Evolutionary conservation across 2,329 filamentous ascomycete species (phyloP), one percentile per base, ranked within the genome.

Genomic region (Claviceps pusilla): DNA sequence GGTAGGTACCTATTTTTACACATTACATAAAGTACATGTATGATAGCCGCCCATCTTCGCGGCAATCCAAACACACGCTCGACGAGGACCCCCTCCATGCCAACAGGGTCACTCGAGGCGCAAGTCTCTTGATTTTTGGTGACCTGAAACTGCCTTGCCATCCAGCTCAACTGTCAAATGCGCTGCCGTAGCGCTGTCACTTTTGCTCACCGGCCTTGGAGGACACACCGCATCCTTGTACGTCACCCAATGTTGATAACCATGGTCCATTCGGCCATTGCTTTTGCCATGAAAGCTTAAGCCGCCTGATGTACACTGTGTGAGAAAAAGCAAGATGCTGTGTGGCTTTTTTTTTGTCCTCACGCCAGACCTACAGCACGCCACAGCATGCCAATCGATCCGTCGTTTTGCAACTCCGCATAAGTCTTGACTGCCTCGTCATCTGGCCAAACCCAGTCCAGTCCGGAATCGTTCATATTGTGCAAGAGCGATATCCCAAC

Each of bases 381-480:
- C 35, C 57, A 57, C 54, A 70, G 56, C 37, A 59, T 59, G 39
- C 52, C 51, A 16, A 65, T 58, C 19, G 60, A 62, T 29, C 64
- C 62, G 5, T 63, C 58, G 29, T 59, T 51, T 29, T 63, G 58
- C 42, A 58, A 57, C 41, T 63, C 53, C 16, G 66, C 59, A 51
- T 69, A 75, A 4, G 61, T 60, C 48, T 63, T 57, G 16, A 73
- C 65, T 24, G 68, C 64, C 43, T 62, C 61, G 7, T 66, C 62
- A 41, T 67, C 64, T 1, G 74, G 73, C 73, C 73, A 75, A 43
- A 65, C 54, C 61, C 63, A 69, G 11, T 54, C 58, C 53, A 65
- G 48, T 12, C 57, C 59, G 39, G 61, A 58, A 16, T 57, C 56
- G 42, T 64, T 61, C 37, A 68, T 56, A 9, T 56, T 58, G 4